Conservation (phyloP, 2,329 filamentous ascomycete species). For the Exophiala alcalophila region DNA sequence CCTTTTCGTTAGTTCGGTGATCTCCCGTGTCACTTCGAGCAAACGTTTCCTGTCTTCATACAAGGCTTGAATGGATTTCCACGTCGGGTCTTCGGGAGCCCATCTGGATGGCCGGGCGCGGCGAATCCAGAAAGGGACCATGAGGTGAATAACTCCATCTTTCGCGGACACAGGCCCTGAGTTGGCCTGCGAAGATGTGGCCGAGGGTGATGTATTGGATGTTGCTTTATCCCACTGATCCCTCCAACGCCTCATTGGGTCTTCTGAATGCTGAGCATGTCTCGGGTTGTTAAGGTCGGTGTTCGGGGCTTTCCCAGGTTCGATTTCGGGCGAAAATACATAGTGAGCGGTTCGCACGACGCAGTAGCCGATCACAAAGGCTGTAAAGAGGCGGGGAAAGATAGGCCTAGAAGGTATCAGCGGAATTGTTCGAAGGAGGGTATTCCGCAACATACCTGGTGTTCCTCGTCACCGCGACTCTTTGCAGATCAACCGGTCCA, state of each 20-base stretch:
- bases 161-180: neutral
- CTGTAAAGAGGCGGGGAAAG: constrained; percentile 24
- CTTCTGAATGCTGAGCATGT: neutral
- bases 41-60: constrained; percentile 24
- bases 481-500: constrained; percentile 21
- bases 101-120: constrained; percentile 11
- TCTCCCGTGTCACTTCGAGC: constrained; percentile 15
- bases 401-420: constrained; percentile 15
- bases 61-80: constrained; percentile 25
- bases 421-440: neutral
- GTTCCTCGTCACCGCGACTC: constrained; percentile 24
- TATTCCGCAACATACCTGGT: constrained; percentile 23
- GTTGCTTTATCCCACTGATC: constrained; percentile 7
- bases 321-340: constrained; percentile 9
- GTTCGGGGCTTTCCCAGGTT: neutral
- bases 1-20: constrained; percentile 12
- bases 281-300: neutral
- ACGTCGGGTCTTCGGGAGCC: constrained; percentile 25
- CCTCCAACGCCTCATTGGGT: neutral
- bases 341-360: constrained; percentile 17
- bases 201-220: neutral
- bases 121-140: constrained; percentile 28
- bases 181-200: neutral
- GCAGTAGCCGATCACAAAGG: constrained; percentile 24
- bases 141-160: constrained; percentile 15